Percentiles rank a stretch among this genome's conserved stretches.
These are phyloP conservation scores for Globisporangium camurandrum DNA, from an alignment of 352 stramenopile genomes.

Conservation along the genomic window DNA sequence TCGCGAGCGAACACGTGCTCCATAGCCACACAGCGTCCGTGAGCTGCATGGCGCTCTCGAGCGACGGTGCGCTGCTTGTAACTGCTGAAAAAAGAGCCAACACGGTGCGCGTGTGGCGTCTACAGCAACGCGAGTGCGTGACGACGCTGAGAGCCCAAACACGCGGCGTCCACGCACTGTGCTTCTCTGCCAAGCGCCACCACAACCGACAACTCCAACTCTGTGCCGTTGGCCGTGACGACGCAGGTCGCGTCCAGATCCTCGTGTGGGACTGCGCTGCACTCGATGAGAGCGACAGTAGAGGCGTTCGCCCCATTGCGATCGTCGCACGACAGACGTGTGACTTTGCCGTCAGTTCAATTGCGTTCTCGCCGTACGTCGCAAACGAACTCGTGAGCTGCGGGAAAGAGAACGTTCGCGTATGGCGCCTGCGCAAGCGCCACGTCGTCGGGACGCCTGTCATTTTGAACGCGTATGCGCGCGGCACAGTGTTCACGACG, in stretches of 20 bases:
- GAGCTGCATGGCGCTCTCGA: conserved; percentile 33
- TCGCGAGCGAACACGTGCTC: conserved; percentile 27
- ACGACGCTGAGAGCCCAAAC: conserved; percentile 40
- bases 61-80: conserved; percentile 29
- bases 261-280: conserved; percentile 62
- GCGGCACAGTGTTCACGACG: conserved; percentile 77
- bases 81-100: conserved; percentile 23
- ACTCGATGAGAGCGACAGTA: neutral
- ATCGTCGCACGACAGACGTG: conserved; percentile 80
- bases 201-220: conserved; percentile 24
- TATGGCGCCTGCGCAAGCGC: conserved; percentile 71
- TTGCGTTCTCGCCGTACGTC: conserved; percentile 85
- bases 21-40: conserved; percentile 28
- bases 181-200: conserved; percentile 37
- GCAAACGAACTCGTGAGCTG: conserved; percentile 77
- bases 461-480: conserved; percentile 86
- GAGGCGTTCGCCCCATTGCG: conserved; percentile 9
- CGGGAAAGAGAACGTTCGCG: conserved; percentile 88
- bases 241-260: conserved; percentile 60
- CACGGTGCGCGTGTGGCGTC: conserved; percentile 50
- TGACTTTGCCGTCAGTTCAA: conserved; percentile 67
- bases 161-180: conserved; percentile 36
- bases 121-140: conserved; percentile 28
- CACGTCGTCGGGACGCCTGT: conserved; percentile 78
- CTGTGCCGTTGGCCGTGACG: conserved; percentile 55